Base-by-base conservation (phyloP, 441 rosid genomes). In the Jatropha multifida region DNA sequence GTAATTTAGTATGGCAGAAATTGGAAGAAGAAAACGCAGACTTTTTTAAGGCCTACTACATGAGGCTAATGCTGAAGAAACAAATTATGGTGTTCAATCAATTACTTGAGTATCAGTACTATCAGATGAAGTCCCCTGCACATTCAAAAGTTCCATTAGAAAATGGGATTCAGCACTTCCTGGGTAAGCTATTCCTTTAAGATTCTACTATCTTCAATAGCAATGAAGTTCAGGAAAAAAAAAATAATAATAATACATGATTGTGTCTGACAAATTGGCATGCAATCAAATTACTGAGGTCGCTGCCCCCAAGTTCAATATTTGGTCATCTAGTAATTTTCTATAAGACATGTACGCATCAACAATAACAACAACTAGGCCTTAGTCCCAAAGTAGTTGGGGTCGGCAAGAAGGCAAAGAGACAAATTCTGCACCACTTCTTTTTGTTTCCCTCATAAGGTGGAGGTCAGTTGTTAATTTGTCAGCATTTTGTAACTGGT, bases 1-100 rank as follows among this genome's bases (percentile, higher is more conserved):
- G 38, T 38, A 12, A 18, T 77, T 54, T 42, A 81, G 87, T 79
- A 26, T 84, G 87, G 87, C 78, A 81, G 65, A 77, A 69, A 73
- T 7, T 84, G 79, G 84, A 71, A 73, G 78, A 77, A 61, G 76
- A 69, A 59, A 79, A 81, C 58, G 63, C 58, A 3, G 83, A 77
- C 3, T 84, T 84, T 73, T 84, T 84, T 37, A 74, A 64, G 69
- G 78, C 77, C 18, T 81, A 84, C 67, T 27, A 75, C 63, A 58
- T 49, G 46, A 83, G 79, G 77, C 74, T 78, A 46, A 27, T 7
- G 18, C 69, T 81, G 80, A 81, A 73, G 72, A 64, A 59, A 26
- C 87, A 77, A 69, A 84, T 75, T 61, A 9, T 17, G 18, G 3
- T 26, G 59, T 75, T 84, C 78, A 84, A 81, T 73, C 76, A 79